phyloP scores from a whole-genome alignment of 805 yeast genomes.

The Hanseniaspora pseudoguilliermondii region DNA sequence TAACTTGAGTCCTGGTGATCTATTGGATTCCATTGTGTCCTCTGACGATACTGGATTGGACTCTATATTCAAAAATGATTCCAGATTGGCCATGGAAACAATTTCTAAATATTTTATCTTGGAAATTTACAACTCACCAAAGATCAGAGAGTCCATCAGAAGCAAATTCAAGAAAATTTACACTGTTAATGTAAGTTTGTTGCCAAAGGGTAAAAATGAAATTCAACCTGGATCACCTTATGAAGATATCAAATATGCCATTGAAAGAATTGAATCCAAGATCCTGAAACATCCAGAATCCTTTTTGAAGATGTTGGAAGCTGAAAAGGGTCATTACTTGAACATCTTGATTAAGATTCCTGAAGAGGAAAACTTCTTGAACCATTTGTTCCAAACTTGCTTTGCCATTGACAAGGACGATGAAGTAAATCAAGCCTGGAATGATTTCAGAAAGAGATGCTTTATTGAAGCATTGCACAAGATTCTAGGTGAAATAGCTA shows the following conservation, averaged over 20 bases:
- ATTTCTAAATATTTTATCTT: slow-evolving; percentile 66
- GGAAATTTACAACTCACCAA: slow-evolving; percentile 69
- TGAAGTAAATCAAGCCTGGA: slow-evolving; percentile 70
- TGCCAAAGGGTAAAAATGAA: slow-evolving; percentile 69
- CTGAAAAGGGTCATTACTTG: slow-evolving; percentile 67
- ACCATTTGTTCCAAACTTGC: slow-evolving; percentile 39
- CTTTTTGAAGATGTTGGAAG: slow-evolving; percentile 80
- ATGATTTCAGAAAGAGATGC: slow-evolving; percentile 53
- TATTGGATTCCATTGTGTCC: slow-evolving; percentile 31
- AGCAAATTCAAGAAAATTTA: slow-evolving; percentile 51
- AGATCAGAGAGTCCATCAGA: slow-evolving; percentile 58
- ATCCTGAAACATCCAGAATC: slow-evolving; percentile 65
- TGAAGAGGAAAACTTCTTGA: slow-evolving; percentile 29
- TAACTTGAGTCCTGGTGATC: slow-evolving; percentile 47
- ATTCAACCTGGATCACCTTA: slow-evolving; percentile 72
- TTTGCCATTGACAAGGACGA: slow-evolving; percentile 69
- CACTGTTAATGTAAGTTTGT: slow-evolving; percentile 56
- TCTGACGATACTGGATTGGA: slow-evolving; percentile 22
- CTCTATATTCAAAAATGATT: slow-evolving; percentile 39
- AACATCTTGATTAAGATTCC: slow-evolving; percentile 45
- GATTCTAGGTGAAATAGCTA: slow-evolving; percentile 51
- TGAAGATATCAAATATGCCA: slow-evolving; percentile 83
- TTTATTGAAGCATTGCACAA: slow-evolving; percentile 56
- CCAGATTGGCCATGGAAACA: slow-evolving; percentile 53
- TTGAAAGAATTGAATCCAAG: slow-evolving; percentile 65